A percentile compares a stretch with the other conserved stretches of the same genome.
Conservation (phyloP, 129 eudicot species). For the Dittrichia graveolens region DNA sequence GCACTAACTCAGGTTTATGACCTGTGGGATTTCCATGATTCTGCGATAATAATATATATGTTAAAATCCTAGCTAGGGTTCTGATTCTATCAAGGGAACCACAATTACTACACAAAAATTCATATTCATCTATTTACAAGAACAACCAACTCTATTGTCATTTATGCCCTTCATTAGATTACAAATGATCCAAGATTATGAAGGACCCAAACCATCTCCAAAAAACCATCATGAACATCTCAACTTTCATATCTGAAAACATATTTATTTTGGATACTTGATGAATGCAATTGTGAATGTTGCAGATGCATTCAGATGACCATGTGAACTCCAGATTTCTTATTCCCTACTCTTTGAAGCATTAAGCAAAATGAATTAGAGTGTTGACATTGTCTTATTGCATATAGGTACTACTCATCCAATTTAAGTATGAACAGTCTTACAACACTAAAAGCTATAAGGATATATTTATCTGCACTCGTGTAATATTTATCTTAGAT, state of each 20-base stretch:
- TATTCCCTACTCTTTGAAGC: not conserved
- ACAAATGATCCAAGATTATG: not conserved
- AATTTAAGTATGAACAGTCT: not conserved
- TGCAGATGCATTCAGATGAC: not conserved
- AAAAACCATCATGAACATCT: not conserved
- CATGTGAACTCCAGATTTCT: not conserved
- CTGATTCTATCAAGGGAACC: not conserved
- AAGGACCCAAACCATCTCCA: not conserved
- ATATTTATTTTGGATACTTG: not conserved
- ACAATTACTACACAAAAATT: not conserved
- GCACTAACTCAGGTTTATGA: slow-evolving; percentile 87
- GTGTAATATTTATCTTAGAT: not conserved
- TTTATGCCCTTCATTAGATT: not conserved
- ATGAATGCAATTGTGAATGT: not conserved
- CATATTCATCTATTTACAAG: not conserved
- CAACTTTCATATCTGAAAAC: not conserved
- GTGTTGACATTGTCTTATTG: not conserved
- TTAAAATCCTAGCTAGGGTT: not conserved
- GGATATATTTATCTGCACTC: not conserved
- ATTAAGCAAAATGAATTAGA: not conserved
- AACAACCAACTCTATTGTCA: not conserved
- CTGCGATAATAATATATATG: slow-evolving; percentile 42
- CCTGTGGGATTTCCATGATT: slow-evolving; percentile 96
- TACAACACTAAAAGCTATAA: not conserved
- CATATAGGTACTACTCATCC: not conserved